phyloP scores from a whole-genome alignment of 23 red algal genomes.

The Cyanidioschyzon merolae region DNA sequence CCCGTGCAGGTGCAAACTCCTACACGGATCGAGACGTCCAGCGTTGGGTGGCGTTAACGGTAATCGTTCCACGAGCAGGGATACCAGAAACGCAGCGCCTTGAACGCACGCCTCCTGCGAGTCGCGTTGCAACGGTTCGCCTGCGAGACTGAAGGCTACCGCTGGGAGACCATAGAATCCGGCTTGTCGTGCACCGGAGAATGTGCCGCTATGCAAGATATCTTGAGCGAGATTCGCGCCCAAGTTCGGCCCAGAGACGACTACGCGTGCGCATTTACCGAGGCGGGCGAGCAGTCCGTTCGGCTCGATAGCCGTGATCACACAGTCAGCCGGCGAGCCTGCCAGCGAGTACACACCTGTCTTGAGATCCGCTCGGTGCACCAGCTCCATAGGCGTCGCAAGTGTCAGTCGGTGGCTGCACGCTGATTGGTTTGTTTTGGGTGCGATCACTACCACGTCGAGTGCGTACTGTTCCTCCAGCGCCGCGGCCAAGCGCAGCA shows the following conservation, averaged over 20 bases:
- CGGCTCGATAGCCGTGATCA: constrained; percentile 61
- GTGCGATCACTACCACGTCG: constrained; percentile 69
- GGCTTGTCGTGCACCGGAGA: constrained; percentile 79
- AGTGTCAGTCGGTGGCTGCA: constrained; percentile 82
- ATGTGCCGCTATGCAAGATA: constrained; percentile 91
- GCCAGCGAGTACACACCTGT: constrained; percentile 52
- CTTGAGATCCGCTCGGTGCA: constrained; percentile 33
- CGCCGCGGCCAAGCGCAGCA: constrained; percentile 41
- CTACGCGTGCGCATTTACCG: constrained; percentile 25
- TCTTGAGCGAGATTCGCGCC: constrained; percentile 84
- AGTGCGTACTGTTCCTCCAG: constrained; percentile 16
- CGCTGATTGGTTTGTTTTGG: constrained; percentile 64
- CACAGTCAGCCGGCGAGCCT: constrained; percentile 82
- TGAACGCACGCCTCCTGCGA: constrained; percentile 22
- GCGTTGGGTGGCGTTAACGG: background rate
- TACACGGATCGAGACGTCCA: background rate
- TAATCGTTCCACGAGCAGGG: constrained; percentile 12
- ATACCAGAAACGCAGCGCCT: constrained; percentile 17
- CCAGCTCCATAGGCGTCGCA: constrained; percentile 28
- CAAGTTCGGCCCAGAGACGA: constrained; percentile 71
- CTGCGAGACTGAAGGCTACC: constrained; percentile 48
- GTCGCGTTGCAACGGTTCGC: constrained; percentile 16
- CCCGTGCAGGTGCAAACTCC: background rate
- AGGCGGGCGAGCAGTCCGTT: constrained; percentile 39
- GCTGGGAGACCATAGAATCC: constrained; percentile 81